These are phyloP conservation scores for Teunomyces lycoperdinae DNA, from an alignment of 805 yeast genomes.

Conservation along the genomic window DNA sequence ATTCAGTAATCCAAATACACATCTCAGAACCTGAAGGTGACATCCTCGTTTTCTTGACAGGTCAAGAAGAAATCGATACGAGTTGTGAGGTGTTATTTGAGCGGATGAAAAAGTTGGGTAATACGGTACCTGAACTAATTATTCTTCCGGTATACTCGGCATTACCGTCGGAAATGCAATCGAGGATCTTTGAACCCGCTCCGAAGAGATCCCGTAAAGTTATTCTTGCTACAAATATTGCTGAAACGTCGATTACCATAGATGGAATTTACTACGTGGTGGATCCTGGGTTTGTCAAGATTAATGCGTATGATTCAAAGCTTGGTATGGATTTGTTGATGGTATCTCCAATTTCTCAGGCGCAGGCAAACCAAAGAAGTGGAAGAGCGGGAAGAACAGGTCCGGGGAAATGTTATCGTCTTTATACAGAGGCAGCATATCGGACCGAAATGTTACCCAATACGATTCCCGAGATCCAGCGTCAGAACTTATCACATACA, in stretches of 20 bases:
- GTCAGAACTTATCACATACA: conserved; percentile 83
- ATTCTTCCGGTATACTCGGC: conserved; percentile 89
- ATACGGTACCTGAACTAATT: conserved; percentile 60
- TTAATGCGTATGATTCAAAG: conserved; percentile 83
- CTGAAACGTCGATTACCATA: conserved; percentile 94
- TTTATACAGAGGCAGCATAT: conserved; percentile 84
- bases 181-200: conserved; percentile 84
- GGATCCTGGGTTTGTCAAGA: conserved; percentile 93
- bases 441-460: conserved; percentile 73
- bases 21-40: conserved; percentile 76
- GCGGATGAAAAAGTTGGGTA: conserved; percentile 62
- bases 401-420: conserved; percentile 89
- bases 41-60: conserved; percentile 78
- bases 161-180: conserved; percentile 86
- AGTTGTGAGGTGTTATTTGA: conserved; percentile 73
- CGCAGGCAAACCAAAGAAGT: conserved; percentile 92
- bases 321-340: conserved; percentile 87
- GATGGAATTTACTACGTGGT: conserved; percentile 90
- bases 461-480: conserved; percentile 85
- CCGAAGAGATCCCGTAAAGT: conserved; percentile 83
- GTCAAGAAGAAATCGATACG: conserved; percentile 94
- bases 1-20: conserved; percentile 84
- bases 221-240: conserved; percentile 92
- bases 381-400: conserved; percentile 98
- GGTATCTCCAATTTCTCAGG: conserved; percentile 85